Evolutionary conservation across 805 yeast species (phyloP).

Genomic region (Metschnikowia amazonensis): DNA sequence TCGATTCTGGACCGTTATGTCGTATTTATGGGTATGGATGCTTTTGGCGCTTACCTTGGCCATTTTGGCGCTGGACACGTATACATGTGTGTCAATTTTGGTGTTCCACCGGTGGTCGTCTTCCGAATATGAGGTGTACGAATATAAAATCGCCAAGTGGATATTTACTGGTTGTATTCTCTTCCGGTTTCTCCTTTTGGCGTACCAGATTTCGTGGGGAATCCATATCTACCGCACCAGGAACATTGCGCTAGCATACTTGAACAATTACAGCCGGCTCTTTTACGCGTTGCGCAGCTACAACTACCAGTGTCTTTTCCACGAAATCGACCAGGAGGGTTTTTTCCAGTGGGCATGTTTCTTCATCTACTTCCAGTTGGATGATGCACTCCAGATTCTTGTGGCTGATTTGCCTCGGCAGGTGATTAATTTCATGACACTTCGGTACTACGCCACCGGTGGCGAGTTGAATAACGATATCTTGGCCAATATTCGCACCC

Average conservation of each 20-base stretch:
- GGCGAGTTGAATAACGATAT: slow-evolving; percentile 43
- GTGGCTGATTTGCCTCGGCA: slow-evolving; percentile 88
- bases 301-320: slow-evolving; percentile 68
- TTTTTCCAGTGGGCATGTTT: slow-evolving; percentile 67
- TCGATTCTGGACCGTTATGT: slow-evolving; percentile 39
- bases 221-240: slow-evolving; percentile 52
- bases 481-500: slow-evolving; percentile 44
- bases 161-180: slow-evolving; percentile 78
- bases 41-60: slow-evolving; percentile 52
- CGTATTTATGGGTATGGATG: slow-evolving; percentile 40
- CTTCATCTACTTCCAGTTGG: slow-evolving; percentile 59
- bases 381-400: slow-evolving; percentile 56
- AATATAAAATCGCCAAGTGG: slow-evolving; percentile 59
- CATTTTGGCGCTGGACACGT: slow-evolving; percentile 63
- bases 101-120: slow-evolving; percentile 71
- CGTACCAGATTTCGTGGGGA: slow-evolving; percentile 59
- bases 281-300: slow-evolving; percentile 55
- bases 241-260: slow-evolving; percentile 66
- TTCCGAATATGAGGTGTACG: slow-evolving; percentile 41
- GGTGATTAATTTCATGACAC: slow-evolving; percentile 72
- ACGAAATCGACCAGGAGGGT: slow-evolving; percentile 59
- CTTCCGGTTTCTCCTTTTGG: slow-evolving; percentile 55
- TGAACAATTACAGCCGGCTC: slow-evolving; percentile 59
- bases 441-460: slow-evolving; percentile 47
- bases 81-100: slow-evolving; percentile 70